Evolutionary conservation across 179 eudicot genomes (phyloP).

Genomic region (Actinidia polygama): DNA sequence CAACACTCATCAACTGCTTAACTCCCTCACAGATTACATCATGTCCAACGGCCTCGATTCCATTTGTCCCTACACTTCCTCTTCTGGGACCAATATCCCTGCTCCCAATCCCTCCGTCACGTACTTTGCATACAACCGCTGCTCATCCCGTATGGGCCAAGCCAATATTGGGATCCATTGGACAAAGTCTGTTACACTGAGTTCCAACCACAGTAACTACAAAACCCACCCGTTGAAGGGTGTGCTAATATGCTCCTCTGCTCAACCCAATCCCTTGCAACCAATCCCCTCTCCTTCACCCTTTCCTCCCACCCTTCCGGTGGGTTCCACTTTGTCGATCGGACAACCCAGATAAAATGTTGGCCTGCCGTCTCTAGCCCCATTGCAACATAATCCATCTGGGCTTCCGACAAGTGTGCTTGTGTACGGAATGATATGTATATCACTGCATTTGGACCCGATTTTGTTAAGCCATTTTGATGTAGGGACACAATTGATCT

Average conservation of each 20-base stretch:
- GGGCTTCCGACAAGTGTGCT: neutral
- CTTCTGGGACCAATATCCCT: conserved; percentile 18
- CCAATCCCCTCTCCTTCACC: conserved; percentile 29
- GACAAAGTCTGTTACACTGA: conserved; percentile 31
- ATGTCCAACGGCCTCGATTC: neutral
- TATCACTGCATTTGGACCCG: neutral
- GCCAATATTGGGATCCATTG: conserved; percentile 21
- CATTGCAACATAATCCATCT: conserved; percentile 21
- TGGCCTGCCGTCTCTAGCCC: conserved; percentile 22
- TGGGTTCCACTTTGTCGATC: conserved; percentile 11
- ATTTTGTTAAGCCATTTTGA: conserved; percentile 14
- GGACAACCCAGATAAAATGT: conserved; percentile 2
- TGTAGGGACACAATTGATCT: neutral
- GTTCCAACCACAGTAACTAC: conserved; percentile 35
- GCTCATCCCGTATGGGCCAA: conserved; percentile 33
- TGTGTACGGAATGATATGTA: conserved; percentile 19
- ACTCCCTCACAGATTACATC: conserved; percentile 24
- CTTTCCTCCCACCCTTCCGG: conserved; percentile 29
- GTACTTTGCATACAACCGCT: conserved; percentile 26
- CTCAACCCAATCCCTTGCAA: conserved; percentile 31
- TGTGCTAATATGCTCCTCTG: conserved; percentile 30
- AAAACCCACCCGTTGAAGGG: conserved; percentile 29
- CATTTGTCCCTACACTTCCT: neutral
- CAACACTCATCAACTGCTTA: conserved; percentile 30
- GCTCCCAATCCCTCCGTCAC: conserved; percentile 26